phyloP scores from a whole-genome alignment of 1,284 basidiomycete species.

The Apiotrichum laibachii region DNA sequence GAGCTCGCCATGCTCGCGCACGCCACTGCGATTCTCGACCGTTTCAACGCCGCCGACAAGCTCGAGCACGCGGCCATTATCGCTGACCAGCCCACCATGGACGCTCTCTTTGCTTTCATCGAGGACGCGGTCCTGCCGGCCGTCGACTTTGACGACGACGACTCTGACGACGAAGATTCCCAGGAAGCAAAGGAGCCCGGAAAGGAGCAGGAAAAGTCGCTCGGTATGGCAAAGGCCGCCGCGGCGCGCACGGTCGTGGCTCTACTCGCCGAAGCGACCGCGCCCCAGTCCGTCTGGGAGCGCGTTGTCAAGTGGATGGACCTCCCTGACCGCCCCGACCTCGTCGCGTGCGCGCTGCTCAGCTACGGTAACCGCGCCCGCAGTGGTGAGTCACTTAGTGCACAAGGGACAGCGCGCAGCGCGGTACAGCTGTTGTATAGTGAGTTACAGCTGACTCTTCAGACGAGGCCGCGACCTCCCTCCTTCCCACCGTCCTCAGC shows the following conservation, averaged over 20 bases:
- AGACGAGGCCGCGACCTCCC: constrained; percentile 10
- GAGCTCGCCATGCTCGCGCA: constrained; percentile 9
- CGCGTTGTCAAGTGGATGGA: constrained; percentile 74
- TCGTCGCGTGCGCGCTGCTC: constrained; percentile 53
- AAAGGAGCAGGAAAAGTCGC: constrained; percentile 52
- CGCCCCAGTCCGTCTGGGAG: constrained; percentile 67
- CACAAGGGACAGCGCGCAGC: too few relatives aligned
- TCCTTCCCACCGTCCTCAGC: constrained; percentile 13
- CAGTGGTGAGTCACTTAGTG: constrained; percentile 58
- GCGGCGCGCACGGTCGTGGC: constrained; percentile 81
- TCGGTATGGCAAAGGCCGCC: constrained; percentile 77
- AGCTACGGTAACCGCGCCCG: constrained; percentile 56
- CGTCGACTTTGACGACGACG: constrained; percentile 3
- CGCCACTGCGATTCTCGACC: constrained; percentile 7
- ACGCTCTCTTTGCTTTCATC: constrained; percentile 25
- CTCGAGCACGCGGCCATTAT: constrained; percentile 13
- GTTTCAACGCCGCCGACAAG: constrained; percentile 8
- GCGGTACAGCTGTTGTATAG: too few relatives aligned
- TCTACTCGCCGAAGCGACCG: constrained; percentile 69
- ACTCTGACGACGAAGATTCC: constrained; percentile 5
- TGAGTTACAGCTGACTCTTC: background rate
- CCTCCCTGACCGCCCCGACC: constrained; percentile 45
- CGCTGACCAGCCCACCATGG: background rate
- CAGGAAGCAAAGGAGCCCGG: background rate
- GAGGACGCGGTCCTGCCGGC: constrained; percentile 15